Percentiles rank a stretch among this genome's conserved stretches.
Conservation (phyloP, 139 green algal species). For the Ostreobium quekettii region DNA sequence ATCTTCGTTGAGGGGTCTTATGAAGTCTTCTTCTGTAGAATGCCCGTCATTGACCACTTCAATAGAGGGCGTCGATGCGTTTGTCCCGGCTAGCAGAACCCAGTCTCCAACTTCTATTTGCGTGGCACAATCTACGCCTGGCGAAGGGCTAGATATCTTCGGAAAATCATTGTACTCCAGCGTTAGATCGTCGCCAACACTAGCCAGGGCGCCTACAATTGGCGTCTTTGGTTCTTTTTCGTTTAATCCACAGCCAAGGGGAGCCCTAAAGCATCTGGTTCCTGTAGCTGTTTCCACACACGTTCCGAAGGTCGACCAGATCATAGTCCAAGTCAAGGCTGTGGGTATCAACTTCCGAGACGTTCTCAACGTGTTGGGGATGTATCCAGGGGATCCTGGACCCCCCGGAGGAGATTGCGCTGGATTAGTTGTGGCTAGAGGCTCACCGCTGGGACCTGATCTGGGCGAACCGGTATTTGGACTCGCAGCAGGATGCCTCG, state of each 20-base stretch:
- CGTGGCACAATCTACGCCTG: too few species aligned
- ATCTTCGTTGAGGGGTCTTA: too few species aligned
- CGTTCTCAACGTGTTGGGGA: conserved; percentile 56
- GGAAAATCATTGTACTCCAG: too few species aligned
- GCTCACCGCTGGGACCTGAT: neutral
- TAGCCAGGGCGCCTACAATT: too few species aligned
- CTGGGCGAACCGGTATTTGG: conserved; percentile 62
- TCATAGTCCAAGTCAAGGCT: conserved; percentile 38
- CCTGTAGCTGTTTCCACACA: conserved; percentile 3
- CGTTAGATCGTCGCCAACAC: too few species aligned
- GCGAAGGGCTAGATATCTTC: too few species aligned
- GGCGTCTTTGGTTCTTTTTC: conserved; percentile 5
- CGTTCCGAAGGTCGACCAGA: too few species aligned
- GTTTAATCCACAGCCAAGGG: conserved; percentile 13
- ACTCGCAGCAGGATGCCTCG: conserved; percentile 56
- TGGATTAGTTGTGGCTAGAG: conserved; percentile 33
- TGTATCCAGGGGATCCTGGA: conserved; percentile 52
- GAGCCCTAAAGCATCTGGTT: conserved; percentile 17
- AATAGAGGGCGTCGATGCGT: too few species aligned
- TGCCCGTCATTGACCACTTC: too few species aligned
- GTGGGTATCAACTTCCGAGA: conserved; percentile 70
- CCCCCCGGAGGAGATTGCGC: conserved; percentile 36
- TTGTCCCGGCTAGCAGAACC: too few species aligned
- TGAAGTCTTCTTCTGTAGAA: too few species aligned
- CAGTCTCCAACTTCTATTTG: too few species aligned